phyloP scores from a whole-genome alignment of 768 basidiomycete genomes.

The Neoboletus brunneissimus region DNA sequence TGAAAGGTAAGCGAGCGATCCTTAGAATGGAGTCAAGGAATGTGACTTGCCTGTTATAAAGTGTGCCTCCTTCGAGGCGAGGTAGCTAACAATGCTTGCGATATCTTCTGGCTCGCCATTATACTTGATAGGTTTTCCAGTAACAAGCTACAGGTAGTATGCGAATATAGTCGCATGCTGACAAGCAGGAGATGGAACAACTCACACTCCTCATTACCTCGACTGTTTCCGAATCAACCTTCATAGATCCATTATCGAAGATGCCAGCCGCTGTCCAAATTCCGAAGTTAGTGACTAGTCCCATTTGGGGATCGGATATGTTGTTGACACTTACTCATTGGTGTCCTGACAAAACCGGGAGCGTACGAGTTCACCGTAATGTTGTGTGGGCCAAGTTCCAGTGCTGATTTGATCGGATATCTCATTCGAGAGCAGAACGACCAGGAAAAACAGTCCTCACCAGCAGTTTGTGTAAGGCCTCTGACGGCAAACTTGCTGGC shows the following conservation, averaged over 20 bases:
- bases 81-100: conserved; percentile 33
- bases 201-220: neutral
- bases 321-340: conserved; percentile 23
- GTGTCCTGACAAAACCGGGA: conserved; percentile 32
- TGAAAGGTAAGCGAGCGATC: neutral
- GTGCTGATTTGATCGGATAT: neutral
- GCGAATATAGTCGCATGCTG: too few species aligned
- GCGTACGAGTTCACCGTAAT: conserved; percentile 42
- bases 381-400: conserved; percentile 29
- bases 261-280: neutral
- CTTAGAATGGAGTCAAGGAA: neutral
- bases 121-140: conserved; percentile 6
- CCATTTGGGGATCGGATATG: neutral
- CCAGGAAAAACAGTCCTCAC: conserved; percentile 14
- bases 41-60: conserved; percentile 34
- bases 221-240: neutral
- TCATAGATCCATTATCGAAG: neutral
- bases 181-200: too few species aligned
- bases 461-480: conserved; percentile 37
- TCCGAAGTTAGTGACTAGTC: neutral
- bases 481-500: conserved; percentile 41
- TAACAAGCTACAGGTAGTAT: neutral
- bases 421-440: neutral
- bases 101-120: conserved; percentile 32
- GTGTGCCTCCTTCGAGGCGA: conserved; percentile 34